Conservation (phyloP, 2,329 filamentous ascomycete species). For the Pyricularia sp. region DNA sequence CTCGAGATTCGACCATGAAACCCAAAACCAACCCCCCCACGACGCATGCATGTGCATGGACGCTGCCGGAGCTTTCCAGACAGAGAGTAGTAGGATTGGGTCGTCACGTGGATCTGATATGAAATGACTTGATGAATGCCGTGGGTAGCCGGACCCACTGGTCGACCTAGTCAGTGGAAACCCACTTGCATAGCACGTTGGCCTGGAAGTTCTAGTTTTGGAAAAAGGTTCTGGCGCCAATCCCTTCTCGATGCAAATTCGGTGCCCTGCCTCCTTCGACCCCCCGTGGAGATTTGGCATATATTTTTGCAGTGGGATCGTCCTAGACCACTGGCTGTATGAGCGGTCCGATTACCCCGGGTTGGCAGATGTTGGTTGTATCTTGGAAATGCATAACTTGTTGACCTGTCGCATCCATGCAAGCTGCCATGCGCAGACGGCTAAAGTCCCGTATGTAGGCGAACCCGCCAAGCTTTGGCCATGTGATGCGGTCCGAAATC, state of each 20-base stretch:
- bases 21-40: background rate
- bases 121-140: background rate
- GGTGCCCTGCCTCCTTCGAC: background rate
- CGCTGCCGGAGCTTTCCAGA: background rate
- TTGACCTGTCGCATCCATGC: background rate
- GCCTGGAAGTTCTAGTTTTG: background rate
- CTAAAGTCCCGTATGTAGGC: background rate
- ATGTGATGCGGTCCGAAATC: background rate
- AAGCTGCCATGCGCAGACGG: background rate
- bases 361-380: background rate
- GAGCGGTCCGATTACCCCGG: background rate
- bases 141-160: background rate
- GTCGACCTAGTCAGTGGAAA: background rate
- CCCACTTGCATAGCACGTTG: background rate
- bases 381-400: background rate
- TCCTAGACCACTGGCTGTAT: background rate
- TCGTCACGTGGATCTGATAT: conserved; percentile 2
- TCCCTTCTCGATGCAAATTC: background rate
- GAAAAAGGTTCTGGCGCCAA: background rate
- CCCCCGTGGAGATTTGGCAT: background rate
- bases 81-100: background rate
- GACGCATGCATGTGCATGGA: background rate
- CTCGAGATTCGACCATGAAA: background rate
- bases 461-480: background rate
- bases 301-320: background rate